Percentiles rank a stretch among this genome's conserved stretches.
These are phyloP conservation scores for Metarhizium sp. DNA, from an alignment of 2,329 filamentous ascomycete genomes.

Conservation along the genomic window DNA sequence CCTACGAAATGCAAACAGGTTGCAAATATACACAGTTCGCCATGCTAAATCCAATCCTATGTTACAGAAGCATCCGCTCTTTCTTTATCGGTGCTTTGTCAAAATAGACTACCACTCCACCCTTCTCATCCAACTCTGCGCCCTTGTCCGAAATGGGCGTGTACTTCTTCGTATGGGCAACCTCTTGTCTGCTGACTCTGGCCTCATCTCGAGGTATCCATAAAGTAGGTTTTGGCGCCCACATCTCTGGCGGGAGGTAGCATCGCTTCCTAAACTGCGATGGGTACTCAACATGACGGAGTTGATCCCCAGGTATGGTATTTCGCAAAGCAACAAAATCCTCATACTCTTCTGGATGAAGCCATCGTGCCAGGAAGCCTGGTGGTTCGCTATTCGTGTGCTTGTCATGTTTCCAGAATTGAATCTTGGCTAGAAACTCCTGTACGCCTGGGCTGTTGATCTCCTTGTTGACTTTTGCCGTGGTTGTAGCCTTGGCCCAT, in stretches of 20 bases:
- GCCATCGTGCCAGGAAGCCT: constrained; percentile 55
- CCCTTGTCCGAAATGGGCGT: constrained; percentile 65
- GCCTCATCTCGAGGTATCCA: constrained; percentile 75
- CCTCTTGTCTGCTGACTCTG: constrained; percentile 69
- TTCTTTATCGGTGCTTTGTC: constrained; percentile 28
- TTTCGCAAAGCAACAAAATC: constrained; percentile 63
- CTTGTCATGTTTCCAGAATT: constrained; percentile 16
- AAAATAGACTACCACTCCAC: constrained; percentile 24
- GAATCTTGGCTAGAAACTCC: constrained; percentile 16
- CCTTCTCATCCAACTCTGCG: constrained; percentile 22
- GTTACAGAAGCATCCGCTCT: constrained; percentile 29
- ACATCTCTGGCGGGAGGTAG: constrained; percentile 59
- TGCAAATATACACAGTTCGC: neutral
- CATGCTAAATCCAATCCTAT: neutral
- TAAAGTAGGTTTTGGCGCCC: constrained; percentile 54
- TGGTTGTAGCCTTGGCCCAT: constrained; percentile 27
- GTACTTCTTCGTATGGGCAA: constrained; percentile 59
- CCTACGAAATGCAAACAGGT: neutral
- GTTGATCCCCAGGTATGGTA: constrained; percentile 51
- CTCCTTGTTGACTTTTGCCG: constrained; percentile 20
- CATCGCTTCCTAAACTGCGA: constrained; percentile 39
- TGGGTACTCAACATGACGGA: constrained; percentile 34
- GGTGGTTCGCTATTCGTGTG: constrained; percentile 19
- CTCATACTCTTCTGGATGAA: constrained; percentile 69
- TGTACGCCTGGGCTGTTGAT: constrained; percentile 18